Base-by-base conservation (phyloP, 2,329 filamentous ascomycete species). In the Paecilomyces dactylethromorphus region DNA sequence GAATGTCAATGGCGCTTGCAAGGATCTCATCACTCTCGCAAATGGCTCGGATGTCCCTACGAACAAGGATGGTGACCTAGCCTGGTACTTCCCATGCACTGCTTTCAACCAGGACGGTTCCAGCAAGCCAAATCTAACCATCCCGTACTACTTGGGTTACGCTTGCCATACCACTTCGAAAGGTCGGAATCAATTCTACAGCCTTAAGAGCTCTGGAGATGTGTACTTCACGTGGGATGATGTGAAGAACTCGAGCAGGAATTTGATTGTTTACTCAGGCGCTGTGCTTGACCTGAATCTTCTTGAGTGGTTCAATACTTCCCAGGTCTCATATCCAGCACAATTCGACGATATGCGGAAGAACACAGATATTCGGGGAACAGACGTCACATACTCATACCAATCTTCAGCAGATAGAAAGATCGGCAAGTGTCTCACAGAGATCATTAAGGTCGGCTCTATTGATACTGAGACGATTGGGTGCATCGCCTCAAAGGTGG, bases 181-280 rank as follows among this genome's bases (percentile, higher is more conserved):
- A 1, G 84, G 87, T 18, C 87, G 94, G 62, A 79, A 87, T 57
- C 78, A 85, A 0, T 97, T 96, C 71, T 97, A 97, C 71, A 74
- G 80, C 3, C 80, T 97, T 29, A 71, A 73, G 1, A 84, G 84
- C 55, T 80, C 87, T 2, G 94, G 92, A 2, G 92, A 97, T 66
- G 93, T 99, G 15, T 99, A 93, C 76, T 99, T 91, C 72, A 95
- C 89, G 1, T 99, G 94, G 94, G 86, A 93, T 24, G 94, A 99
- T 68, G 85, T 97, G 66, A 90, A 86, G 71, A 99, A 99, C 75
- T 84, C 77, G 62, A 91, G 88, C 32, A 89, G 94, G 59, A 97
- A 97, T 70, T 81, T 99, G 53, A 87, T 96, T 65, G 91, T 97
- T 2, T 99, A 96, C 76, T 96, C 92, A 13, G 93, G 93, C 57